These are phyloP conservation scores for Penicillium steckii DNA, from an alignment of 495 filamentous ascomycete species.

Conservation along the genomic window DNA sequence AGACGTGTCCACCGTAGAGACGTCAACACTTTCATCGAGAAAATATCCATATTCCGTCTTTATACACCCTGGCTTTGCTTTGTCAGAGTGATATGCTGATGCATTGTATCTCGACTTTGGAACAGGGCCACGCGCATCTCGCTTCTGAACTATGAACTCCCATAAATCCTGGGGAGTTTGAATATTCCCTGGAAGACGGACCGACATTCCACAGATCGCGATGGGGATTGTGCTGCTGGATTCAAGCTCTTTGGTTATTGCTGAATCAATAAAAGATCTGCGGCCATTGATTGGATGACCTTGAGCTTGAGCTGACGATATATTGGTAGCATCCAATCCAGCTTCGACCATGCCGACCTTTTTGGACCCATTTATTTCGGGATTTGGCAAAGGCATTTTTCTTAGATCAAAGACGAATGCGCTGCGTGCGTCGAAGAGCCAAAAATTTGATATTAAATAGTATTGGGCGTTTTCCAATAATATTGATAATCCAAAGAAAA, in stretches of 20 bases:
- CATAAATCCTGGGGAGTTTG: conserved; percentile 26
- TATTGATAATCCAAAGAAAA: too few relatives aligned
- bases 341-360: too few relatives aligned
- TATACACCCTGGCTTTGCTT: conserved; percentile 15
- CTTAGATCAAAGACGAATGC: too few relatives aligned
- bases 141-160: conserved; percentile 37
- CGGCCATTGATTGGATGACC: too few relatives aligned
- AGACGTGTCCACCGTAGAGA: conserved; percentile 13
- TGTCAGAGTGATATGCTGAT: conserved; percentile 11
- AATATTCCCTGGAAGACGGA: conserved; percentile 45
- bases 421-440: too few relatives aligned
- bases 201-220: conserved; percentile 48
- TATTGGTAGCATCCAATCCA: too few relatives aligned
- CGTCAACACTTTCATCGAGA: conserved; percentile 35
- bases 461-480: too few relatives aligned
- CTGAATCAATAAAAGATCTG: too few relatives aligned
- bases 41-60: conserved; percentile 47
- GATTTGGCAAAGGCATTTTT: too few relatives aligned
- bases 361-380: too few relatives aligned
- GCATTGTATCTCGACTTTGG: conserved; percentile 30
- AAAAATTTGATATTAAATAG: too few relatives aligned
- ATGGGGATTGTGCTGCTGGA: conserved; percentile 21
- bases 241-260: not conserved
- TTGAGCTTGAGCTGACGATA: too few relatives aligned
- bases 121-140: conserved; percentile 32